A percentile compares a stretch with the other conserved stretches of the same genome.
Evolutionary conservation across 345 rosid genomes (phyloP).

Genomic region (Eucalyptus cladocalyx): DNA sequence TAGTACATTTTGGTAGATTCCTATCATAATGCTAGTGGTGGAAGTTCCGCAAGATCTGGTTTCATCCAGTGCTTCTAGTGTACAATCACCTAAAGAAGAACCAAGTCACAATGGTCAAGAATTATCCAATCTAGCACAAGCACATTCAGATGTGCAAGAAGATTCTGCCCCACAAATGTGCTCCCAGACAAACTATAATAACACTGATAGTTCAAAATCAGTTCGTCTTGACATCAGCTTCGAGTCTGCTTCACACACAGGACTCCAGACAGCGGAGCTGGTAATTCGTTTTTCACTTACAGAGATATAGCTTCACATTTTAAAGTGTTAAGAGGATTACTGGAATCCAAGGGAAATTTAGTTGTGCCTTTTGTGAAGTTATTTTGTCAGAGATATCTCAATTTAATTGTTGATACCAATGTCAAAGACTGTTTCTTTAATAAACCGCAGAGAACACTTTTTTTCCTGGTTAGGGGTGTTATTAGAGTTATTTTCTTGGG

Average conservation of each 20-base stretch:
- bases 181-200: slow-evolving; percentile 14
- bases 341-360: neutral
- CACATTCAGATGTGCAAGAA: slow-evolving; percentile 34
- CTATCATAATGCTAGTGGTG: slow-evolving; percentile 91
- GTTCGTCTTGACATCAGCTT: slow-evolving; percentile 90
- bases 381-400: neutral
- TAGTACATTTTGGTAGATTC: slow-evolving; percentile 41
- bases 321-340: neutral
- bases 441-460: neutral
- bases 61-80: slow-evolving; percentile 35
- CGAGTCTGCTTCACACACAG: slow-evolving; percentile 87
- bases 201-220: slow-evolving; percentile 40
- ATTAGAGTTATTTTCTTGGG: neutral
- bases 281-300: slow-evolving; percentile 12
- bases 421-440: neutral
- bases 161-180: slow-evolving; percentile 38
- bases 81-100: slow-evolving; percentile 60
- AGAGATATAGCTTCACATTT: neutral
- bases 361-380: neutral
- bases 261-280: slow-evolving; percentile 88
- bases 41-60: slow-evolving; percentile 85
- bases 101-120: slow-evolving; percentile 21
- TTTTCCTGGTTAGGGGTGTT: neutral
- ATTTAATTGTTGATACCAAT: neutral
- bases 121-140: slow-evolving; percentile 17